Evolutionary conservation across 768 basidiomycete genomes (phyloP).

Genomic region (Suillus sp.): DNA sequence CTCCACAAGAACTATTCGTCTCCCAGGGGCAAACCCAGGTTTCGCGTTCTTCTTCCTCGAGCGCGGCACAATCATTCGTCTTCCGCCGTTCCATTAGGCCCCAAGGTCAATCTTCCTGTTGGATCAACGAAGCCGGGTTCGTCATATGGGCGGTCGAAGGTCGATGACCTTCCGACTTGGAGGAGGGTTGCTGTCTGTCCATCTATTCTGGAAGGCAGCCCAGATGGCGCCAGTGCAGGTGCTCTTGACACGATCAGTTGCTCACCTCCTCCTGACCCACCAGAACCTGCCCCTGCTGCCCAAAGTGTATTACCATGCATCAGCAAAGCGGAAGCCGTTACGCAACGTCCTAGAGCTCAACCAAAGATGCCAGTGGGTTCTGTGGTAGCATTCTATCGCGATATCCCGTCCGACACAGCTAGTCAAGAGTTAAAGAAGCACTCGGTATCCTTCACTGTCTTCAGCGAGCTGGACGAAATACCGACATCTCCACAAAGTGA

Average conservation of each 20-base stretch:
- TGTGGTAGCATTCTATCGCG: slow-evolving; percentile 72
- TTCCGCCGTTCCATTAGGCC: slow-evolving; percentile 19
- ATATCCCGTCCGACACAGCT: slow-evolving; percentile 55
- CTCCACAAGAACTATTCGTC: slow-evolving; percentile 53
- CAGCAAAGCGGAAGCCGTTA: slow-evolving; percentile 25
- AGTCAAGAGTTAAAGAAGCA: slow-evolving; percentile 48
- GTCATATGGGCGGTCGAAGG: slow-evolving; percentile 32
- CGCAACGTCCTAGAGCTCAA: slow-evolving; percentile 51
- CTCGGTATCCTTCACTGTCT: slow-evolving; percentile 74
- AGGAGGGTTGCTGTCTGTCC: slow-evolving; percentile 29
- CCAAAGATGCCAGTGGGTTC: slow-evolving; percentile 75
- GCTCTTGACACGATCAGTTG: slow-evolving; percentile 60
- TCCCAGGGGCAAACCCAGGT: slow-evolving; percentile 37
- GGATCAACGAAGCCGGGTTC: slow-evolving; percentile 22
- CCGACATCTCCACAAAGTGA: slow-evolving; percentile 15
- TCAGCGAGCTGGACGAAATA: slow-evolving; percentile 66
- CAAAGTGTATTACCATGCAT: slow-evolving; percentile 32
- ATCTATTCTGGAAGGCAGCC: slow-evolving; percentile 22
- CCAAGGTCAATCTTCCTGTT: slow-evolving; percentile 44
- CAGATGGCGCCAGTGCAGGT: slow-evolving; percentile 14
- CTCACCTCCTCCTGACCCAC: slow-evolving; percentile 62
- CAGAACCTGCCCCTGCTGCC: slow-evolving; percentile 32
- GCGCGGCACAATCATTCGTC: slow-evolving; percentile 9
- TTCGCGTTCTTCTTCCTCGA: slow-evolving; percentile 40
- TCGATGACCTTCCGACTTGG: slow-evolving; percentile 42